phyloP scores from a whole-genome alignment of 352 stramenopile species.

The Phytophthora macrochlamydospora region DNA sequence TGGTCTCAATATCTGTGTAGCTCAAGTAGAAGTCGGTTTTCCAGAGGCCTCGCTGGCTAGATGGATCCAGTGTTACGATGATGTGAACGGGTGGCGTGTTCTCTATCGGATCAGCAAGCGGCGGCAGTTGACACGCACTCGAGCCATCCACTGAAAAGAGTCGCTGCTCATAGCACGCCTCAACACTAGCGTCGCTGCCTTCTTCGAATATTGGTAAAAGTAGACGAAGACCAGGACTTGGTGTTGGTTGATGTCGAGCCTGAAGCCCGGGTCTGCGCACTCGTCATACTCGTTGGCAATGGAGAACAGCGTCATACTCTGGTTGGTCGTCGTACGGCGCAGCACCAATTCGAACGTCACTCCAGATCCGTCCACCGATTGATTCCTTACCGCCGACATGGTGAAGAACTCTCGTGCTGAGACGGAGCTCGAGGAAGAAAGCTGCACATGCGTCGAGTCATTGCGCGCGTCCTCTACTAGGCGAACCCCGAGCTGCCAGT shows the following conservation, averaged over 20 bases:
- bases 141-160: constrained; percentile 44
- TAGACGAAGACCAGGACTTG: constrained; percentile 67
- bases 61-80: constrained; percentile 57
- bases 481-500: constrained; percentile 53
- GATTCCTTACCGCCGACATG: constrained; percentile 29
- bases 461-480: constrained; percentile 32
- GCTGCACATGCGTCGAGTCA: constrained; percentile 46
- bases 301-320: constrained; percentile 74
- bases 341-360: constrained; percentile 79
- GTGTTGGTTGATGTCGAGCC: constrained; percentile 62
- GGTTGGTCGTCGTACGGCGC: constrained; percentile 36
- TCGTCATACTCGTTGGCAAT: constrained; percentile 67
- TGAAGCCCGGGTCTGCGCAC: constrained; percentile 72
- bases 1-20: constrained; percentile 53
- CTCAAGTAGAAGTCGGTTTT: constrained; percentile 58
- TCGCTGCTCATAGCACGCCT: constrained; percentile 60
- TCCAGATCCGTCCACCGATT: constrained; percentile 17
- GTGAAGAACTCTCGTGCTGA: constrained; percentile 60
- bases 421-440: constrained; percentile 56
- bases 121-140: constrained; percentile 41
- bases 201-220: constrained; percentile 54
- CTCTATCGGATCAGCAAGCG: constrained; percentile 29
- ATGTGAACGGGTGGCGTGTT: constrained; percentile 64
- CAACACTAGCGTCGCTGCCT: constrained; percentile 26
- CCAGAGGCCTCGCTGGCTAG: constrained; percentile 25